phyloP scores from a whole-genome alignment of 768 basidiomycete genomes.

The Collybia sp. region DNA sequence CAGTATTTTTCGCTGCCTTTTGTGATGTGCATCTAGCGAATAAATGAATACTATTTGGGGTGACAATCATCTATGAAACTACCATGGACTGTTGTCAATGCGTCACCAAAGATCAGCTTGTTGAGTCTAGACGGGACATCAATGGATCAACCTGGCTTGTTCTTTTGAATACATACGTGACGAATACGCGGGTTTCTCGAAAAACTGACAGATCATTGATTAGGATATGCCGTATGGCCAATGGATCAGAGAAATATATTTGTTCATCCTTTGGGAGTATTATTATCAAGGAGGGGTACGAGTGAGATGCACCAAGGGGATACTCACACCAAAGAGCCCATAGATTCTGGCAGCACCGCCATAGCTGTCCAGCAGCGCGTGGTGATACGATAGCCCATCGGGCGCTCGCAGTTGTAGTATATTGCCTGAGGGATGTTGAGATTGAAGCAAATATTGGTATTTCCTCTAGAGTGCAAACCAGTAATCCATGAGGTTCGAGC shows the following conservation, averaged over 20 bases:
- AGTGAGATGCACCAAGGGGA: neutral
- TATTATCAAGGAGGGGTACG: neutral
- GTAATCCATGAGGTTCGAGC: too few species aligned
- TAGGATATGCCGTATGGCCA: conserved; percentile 4
- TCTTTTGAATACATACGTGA: neutral
- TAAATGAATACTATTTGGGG: neutral
- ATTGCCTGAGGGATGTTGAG: conserved; percentile 11
- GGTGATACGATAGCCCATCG: conserved; percentile 11
- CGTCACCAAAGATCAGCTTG: conserved; percentile 10
- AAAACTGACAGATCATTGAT: neutral
- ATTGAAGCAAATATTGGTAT: too few species aligned
- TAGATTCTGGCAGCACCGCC: conserved; percentile 17
- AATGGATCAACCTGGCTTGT: conserved; percentile 7
- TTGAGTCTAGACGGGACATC: conserved; percentile 13
- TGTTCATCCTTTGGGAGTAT: neutral
- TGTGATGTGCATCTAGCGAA: conserved; percentile 19
- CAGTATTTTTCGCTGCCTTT: conserved; percentile 24
- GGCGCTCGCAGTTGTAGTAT: conserved; percentile 12
- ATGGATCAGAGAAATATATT: conserved; percentile 1
- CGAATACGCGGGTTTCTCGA: conserved; percentile 1
- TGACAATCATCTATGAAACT: neutral
- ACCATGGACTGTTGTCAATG: conserved; percentile 4
- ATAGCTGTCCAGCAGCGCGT: conserved; percentile 8
- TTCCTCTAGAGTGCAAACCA: too few species aligned
- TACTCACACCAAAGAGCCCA: conserved; percentile 17